phyloP scores from a whole-genome alignment of 1,284 basidiomycete genomes.

The Stygiomarasmius scandens region DNA sequence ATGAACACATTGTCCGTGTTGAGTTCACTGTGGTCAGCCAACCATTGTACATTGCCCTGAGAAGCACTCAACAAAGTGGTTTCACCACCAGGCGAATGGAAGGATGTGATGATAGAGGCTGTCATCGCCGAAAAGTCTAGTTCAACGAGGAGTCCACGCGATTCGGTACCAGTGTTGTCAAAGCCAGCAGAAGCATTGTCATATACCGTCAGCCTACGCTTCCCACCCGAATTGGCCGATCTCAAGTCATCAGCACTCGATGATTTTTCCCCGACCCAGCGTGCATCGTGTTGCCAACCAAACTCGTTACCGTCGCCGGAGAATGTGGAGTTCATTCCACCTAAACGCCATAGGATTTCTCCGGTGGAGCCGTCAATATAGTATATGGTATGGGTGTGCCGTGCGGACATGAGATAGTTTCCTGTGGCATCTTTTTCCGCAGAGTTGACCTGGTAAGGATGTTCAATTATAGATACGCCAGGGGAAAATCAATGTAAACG shows the following conservation, averaged over 20 bases:
- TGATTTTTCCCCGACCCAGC: conserved; percentile 8
- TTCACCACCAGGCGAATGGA: background rate
- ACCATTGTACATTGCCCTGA: conserved; percentile 6
- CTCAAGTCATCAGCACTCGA: background rate
- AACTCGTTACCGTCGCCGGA: conserved; percentile 14
- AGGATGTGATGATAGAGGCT: background rate
- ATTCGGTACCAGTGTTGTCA: background rate
- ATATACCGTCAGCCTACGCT: conserved; percentile 3
- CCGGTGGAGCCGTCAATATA: background rate
- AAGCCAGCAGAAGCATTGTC: conserved; percentile 14
- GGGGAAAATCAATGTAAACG: no score
- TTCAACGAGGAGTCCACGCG: conserved; percentile 6
- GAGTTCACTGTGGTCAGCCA: background rate
- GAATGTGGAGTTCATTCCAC: conserved; percentile 16
- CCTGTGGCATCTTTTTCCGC: conserved; percentile 1
- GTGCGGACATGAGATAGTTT: conserved; percentile 1
- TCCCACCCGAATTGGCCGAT: background rate
- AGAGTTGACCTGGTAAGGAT: conserved; percentile 1
- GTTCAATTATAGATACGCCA: no score
- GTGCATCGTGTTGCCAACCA: conserved; percentile 20
- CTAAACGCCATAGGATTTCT: conserved; percentile 4
- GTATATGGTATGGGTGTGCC: conserved; percentile 1
- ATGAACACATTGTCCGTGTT: no score
- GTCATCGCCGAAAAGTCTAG: background rate
- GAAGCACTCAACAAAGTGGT: conserved; percentile 5